Evolutionary conservation across 371 early-diverging fungal genomes (phyloP), one percentile per base, ranked within the genome.

Genomic region (Mortierella sp.): DNA sequence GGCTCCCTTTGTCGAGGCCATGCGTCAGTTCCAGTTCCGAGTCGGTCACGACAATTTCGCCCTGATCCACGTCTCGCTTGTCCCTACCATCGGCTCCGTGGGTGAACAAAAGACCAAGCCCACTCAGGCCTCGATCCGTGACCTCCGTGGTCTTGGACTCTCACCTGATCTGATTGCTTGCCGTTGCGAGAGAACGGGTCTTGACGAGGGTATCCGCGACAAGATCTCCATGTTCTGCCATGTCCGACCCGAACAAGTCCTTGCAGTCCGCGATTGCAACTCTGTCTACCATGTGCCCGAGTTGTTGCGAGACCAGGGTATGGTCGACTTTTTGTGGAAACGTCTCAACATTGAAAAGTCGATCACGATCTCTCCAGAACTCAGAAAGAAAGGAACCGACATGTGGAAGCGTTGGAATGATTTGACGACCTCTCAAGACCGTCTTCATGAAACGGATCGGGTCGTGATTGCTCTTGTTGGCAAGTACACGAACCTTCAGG

Each of bases 101-200:
- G 97, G 96, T 62, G 99, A 99, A 82, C 98, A 99, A 84, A 99
- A 99, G 91, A 99, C 99, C 44, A 99, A 99, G 90, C 99, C 98
- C 61, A 98, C 99, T 11, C 99, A 99, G 84, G 92, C 94, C 57
- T 95, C 96, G 53, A 92, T 98, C 52, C 93, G 98, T 65, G 98
- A 98, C 74, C 88, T 98, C 53, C 92, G 98, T 76, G 97, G 96
- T 66, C 91, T 97, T 55, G 99, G 99, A 62, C 88, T 99, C 44
- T 89, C 91, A 18, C 98, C 99, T 37, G 99, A 99, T 82, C 83
- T 99, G 85, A 94, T 99, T 75, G 98, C 99, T 9, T 99, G 99
- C 88, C 93, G 99, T 73, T 92, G 94, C 51, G 86, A 92, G 51
- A 91, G 90, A 60, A 89, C 87, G 28, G 77, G 77, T 51, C 83